A percentile compares a stretch with the other conserved stretches of the same genome.
phyloP scores from a whole-genome alignment of 1,139 yeast genomes.

The Hansenula lynferdii region DNA sequence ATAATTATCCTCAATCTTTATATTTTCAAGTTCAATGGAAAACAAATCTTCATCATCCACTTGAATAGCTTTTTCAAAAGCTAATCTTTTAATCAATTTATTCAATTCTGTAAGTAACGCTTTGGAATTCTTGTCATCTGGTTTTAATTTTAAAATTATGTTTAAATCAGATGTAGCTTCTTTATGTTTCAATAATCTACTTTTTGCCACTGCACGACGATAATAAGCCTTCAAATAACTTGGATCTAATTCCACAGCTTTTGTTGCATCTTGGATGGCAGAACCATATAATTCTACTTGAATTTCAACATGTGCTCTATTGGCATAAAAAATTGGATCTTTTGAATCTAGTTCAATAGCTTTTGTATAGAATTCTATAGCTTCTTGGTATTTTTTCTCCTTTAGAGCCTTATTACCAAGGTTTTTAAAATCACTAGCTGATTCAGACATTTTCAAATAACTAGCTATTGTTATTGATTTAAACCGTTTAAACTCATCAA shows the following conservation, averaged over 20 bases:
- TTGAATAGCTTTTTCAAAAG: slow-evolving; percentile 86
- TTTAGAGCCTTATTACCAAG: slow-evolving; percentile 72
- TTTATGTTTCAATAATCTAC: slow-evolving; percentile 72
- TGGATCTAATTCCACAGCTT: slow-evolving; percentile 65
- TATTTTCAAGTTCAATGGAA: slow-evolving; percentile 34
- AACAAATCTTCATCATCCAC: slow-evolving; percentile 52
- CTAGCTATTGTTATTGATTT: no score
- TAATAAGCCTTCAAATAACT: slow-evolving; percentile 69
- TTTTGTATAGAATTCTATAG: slow-evolving; percentile 63
- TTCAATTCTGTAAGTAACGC: slow-evolving; percentile 62
- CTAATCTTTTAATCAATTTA: slow-evolving; percentile 63
- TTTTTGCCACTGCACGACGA: slow-evolving; percentile 77
- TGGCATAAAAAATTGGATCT: slow-evolving; percentile 76
- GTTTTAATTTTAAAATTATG: slow-evolving; percentile 55
- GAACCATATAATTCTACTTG: slow-evolving; percentile 83
- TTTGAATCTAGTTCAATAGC: slow-evolving; percentile 69
- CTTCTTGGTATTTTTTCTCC: slow-evolving; percentile 57
- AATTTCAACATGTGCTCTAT: slow-evolving; percentile 87
- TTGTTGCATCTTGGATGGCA: slow-evolving; percentile 73
- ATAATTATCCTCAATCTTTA: slow-evolving; percentile 59
- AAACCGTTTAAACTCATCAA: no score
- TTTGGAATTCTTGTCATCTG: slow-evolving; percentile 66
- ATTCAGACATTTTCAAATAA: neutral
- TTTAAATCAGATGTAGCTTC: slow-evolving; percentile 73
- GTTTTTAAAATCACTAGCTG: slow-evolving; percentile 44